Base-by-base conservation (phyloP, 176 grass and related monocot genomes). In the Aegilops umbellulata region DNA sequence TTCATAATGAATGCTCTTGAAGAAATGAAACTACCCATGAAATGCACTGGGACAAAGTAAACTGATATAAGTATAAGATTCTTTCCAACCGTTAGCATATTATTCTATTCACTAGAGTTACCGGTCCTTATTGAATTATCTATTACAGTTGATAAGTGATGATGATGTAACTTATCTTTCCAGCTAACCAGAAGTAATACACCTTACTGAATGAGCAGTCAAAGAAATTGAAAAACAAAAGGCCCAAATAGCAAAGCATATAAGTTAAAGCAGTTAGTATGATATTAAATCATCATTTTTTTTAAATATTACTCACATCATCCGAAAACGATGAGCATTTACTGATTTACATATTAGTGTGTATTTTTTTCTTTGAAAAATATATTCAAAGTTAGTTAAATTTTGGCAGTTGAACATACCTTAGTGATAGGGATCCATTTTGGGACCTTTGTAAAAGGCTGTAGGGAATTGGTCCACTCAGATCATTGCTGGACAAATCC, bases 401-500 rank as follows among this genome's bases (percentile, higher is more conserved):
- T 26, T 51, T 36, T 74, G 39, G 5, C 16, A 68, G 74, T 24
- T 36, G 60, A 74, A 74, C 60, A 83, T 44, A 95, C 94, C 91
- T 95, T 63, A 95, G 25, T 65, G 70, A 73, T 3, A 95, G 82
- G 55, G 62, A 69, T 2, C 87, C 87, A 71, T 76, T 85, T 80
- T 79, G 61, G 42, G 79, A 89, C 80, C 81, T 95, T 83, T 85
- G 41, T 5, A 93, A 65, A 25, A 95, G 91, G 46, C 58, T 79
- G 71, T 74, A 62, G 69, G 91, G 91, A 77, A 95, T 80, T 80
- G 86, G 15, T 58, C 91, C 91, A 76, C 25, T 67, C 14, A 91
- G 69, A 35, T 93, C 22, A 82, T 93, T 91, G 47, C 86, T 85
- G 76, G 91, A 85, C 36, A 95, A 88, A 90, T 90, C 83, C 83